Evolutionary conservation across 1,139 yeast species (phyloP).

Genomic region (Pneumocystis jirovecii): DNA sequence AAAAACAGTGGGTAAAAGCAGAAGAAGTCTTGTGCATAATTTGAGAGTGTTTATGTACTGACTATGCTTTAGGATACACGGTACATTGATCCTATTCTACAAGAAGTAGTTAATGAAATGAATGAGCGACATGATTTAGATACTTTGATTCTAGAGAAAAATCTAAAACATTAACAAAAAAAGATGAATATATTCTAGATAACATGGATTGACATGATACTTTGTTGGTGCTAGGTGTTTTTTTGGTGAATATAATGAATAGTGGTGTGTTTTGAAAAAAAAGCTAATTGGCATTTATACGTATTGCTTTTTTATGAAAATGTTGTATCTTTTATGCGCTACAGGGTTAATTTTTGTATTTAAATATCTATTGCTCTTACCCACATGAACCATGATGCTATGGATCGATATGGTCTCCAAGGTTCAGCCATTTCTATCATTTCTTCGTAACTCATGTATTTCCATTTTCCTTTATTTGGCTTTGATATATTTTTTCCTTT

Average conservation of each 20-base stretch:
- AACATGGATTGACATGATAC: too few species aligned
- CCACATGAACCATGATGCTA: slow-evolving; percentile 66
- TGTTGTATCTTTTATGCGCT: background rate
- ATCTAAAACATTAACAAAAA: background rate
- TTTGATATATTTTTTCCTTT: slow-evolving; percentile 20
- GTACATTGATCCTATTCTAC: slow-evolving; percentile 50
- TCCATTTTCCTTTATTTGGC: slow-evolving; percentile 22
- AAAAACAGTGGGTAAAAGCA: slow-evolving; percentile 59
- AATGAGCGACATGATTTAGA: slow-evolving; percentile 12
- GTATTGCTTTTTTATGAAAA: background rate
- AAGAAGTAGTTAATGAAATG: slow-evolving; percentile 9
- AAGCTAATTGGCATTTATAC: background rate
- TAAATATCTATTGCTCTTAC: background rate
- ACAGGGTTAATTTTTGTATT: background rate
- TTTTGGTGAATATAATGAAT: background rate
- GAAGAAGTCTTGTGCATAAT: slow-evolving; percentile 38
- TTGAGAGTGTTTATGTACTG: background rate
- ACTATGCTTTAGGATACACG: slow-evolving; percentile 32
- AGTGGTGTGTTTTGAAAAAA: background rate
- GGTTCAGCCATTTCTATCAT: slow-evolving; percentile 38
- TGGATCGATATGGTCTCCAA: slow-evolving; percentile 54
- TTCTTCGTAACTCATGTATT: slow-evolving; percentile 22
- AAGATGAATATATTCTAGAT: background rate
- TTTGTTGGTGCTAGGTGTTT: background rate
- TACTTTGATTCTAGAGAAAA: slow-evolving; percentile 7